phyloP scores from a whole-genome alignment of 257 asterid species.

The Solanum habrochaites region DNA sequence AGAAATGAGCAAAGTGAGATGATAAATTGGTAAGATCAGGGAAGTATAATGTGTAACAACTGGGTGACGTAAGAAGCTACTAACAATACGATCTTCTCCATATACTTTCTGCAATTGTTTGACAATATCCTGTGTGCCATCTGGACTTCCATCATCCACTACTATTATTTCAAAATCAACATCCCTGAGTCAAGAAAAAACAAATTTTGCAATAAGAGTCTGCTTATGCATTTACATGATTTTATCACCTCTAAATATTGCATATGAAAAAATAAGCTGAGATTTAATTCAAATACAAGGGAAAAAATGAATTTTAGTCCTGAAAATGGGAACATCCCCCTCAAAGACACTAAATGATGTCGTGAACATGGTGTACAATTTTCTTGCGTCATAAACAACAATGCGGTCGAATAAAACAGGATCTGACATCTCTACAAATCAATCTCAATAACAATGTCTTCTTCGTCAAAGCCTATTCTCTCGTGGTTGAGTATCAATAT shows the following conservation, averaged over 20 bases:
- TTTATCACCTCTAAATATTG: background rate
- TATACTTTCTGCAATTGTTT: slow-evolving; percentile 78
- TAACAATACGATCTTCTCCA: slow-evolving; percentile 81
- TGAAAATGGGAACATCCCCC: background rate
- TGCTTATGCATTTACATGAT: background rate
- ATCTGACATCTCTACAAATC: background rate
- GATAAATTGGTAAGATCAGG: background rate
- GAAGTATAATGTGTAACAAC: background rate
- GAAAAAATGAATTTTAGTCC: background rate
- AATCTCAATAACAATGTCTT: background rate
- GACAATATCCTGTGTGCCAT: slow-evolving; percentile 93
- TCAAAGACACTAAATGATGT: background rate
- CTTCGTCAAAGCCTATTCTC: background rate
- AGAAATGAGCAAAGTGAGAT: background rate
- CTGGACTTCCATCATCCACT: slow-evolving; percentile 99
- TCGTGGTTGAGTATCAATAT: background rate
- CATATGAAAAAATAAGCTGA: background rate
- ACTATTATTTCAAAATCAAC: slow-evolving; percentile 80
- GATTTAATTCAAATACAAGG: background rate
- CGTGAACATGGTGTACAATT: background rate
- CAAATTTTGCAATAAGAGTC: background rate
- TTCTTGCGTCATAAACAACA: background rate
- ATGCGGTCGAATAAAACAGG: background rate
- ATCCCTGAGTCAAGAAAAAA: slow-evolving; percentile 37
- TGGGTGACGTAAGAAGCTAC: slow-evolving; percentile 7